Conservation (phyloP, 2,329 filamentous ascomycete genomes). For the Alternaria brassicicola region DNA sequence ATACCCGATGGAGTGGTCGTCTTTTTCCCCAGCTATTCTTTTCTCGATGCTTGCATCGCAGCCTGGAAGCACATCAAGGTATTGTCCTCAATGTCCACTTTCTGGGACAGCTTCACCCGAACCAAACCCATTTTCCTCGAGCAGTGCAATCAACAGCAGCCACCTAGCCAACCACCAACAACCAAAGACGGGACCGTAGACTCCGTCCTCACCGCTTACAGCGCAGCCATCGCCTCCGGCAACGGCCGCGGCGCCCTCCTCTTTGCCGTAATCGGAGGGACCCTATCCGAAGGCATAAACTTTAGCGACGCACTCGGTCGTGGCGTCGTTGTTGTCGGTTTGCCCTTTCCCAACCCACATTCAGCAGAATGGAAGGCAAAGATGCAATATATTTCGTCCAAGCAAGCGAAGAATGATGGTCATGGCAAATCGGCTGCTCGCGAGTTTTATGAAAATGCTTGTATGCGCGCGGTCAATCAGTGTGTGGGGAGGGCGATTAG, state of each 20-base stretch:
- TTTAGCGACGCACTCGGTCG: constrained; percentile 91
- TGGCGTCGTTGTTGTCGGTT: constrained; percentile 86
- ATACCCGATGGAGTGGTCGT: constrained; percentile 90
- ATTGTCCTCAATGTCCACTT: constrained; percentile 6
- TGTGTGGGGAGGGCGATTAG: constrained; percentile 92
- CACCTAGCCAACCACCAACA: constrained; percentile 63
- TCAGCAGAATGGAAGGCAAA: constrained; percentile 93
- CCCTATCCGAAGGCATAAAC: constrained; percentile 97
- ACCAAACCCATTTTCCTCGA: constrained; percentile 62
- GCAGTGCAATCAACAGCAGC: constrained; percentile 37
- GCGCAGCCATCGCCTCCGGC: constrained; percentile 62
- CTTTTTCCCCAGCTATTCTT: constrained; percentile 95
- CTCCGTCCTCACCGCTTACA: constrained; percentile 75
- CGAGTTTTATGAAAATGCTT: constrained; percentile 91
- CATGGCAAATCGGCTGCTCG: constrained; percentile 61
- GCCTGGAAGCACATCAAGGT: constrained; percentile 49
- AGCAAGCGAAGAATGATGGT: constrained; percentile 47
- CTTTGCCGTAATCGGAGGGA: constrained; percentile 89
- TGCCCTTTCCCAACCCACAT: constrained; percentile 90
- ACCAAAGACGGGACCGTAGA: constrained; percentile 64
- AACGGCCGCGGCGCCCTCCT: constrained; percentile 73
- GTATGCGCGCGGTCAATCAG: constrained; percentile 97
- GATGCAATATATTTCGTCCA: constrained; percentile 80
- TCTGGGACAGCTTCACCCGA: constrained; percentile 63
- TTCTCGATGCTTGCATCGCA: constrained; percentile 72